These are phyloP conservation scores for Cyclotella sp. DNA, from an alignment of 108 stramenopile genomes.

Conservation along the genomic window DNA sequence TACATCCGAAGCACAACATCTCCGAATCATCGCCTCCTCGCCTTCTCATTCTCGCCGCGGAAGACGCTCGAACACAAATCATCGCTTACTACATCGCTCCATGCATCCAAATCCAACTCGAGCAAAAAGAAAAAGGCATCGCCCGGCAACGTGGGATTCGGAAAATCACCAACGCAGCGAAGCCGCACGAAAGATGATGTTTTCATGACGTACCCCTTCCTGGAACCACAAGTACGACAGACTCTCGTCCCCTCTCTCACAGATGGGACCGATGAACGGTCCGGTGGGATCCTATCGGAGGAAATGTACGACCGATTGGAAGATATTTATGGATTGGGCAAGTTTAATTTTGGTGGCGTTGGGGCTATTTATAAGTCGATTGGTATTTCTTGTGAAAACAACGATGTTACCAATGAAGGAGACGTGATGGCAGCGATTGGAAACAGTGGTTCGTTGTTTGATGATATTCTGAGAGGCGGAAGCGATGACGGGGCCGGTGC, in stretches of 20 bases:
- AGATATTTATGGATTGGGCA: constrained; percentile 81
- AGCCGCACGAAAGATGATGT: background rate
- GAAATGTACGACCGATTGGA: constrained; percentile 86
- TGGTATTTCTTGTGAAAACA: background rate
- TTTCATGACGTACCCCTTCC: constrained; percentile 56
- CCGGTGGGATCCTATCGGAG: constrained; percentile 45
- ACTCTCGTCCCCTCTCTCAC: constrained; percentile 62
- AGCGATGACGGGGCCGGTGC: constrained; percentile 27
- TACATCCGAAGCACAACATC: background rate
- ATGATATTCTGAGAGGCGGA: constrained; percentile 54
- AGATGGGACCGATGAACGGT: constrained; percentile 24
- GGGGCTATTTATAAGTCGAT: constrained; percentile 39
- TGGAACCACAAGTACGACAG: constrained; percentile 62
- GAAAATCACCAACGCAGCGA: constrained; percentile 9
- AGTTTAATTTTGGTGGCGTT: constrained; percentile 73
- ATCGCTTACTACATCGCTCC: background rate
- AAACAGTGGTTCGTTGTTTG: constrained; percentile 50
- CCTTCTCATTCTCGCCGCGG: too few relatives aligned
- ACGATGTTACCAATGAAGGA: background rate
- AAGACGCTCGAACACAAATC: background rate
- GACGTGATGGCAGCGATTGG: background rate
- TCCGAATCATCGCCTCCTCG: too few relatives aligned
- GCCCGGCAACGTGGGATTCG: constrained; percentile 15
- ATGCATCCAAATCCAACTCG: constrained; percentile 2
- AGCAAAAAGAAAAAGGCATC: background rate